Percentiles rank a stretch among this genome's conserved stretches.
phyloP scores from a whole-genome alignment of 441 rosid species.

The Manihot esculenta region DNA sequence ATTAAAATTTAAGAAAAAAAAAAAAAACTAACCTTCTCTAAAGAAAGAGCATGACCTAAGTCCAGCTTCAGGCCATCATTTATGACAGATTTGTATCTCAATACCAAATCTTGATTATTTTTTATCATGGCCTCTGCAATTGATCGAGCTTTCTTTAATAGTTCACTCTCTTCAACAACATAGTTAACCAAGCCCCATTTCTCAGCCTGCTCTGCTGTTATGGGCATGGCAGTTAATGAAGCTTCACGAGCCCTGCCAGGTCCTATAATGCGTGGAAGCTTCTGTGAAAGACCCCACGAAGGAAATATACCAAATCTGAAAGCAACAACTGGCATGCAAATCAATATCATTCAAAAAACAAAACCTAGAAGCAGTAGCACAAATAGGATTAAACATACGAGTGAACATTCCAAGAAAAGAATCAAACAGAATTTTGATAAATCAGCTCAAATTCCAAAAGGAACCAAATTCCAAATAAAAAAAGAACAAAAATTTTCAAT shows the following conservation, averaged over 20 bases:
- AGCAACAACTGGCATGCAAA: neutral
- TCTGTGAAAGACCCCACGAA: constrained; percentile 95
- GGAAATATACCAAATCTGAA: constrained; percentile 83
- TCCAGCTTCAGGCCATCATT: constrained; percentile 81
- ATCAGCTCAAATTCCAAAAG: too few relatives aligned
- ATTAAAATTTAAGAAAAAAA: neutral
- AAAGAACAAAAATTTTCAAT: neutral
- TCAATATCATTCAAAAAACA: neutral
- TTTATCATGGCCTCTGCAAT: constrained; percentile 65
- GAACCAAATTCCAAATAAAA: neutral
- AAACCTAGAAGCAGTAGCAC: neutral
- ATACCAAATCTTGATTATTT: constrained; percentile 72
- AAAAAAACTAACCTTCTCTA: constrained; percentile 60
- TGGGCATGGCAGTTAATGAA: constrained; percentile 59
- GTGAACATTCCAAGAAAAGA: too few relatives aligned
- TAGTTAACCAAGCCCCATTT: constrained; percentile 80
- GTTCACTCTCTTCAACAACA: constrained; percentile 65
- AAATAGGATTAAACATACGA: too few relatives aligned
- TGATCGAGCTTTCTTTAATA: constrained; percentile 58
- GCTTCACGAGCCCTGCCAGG: constrained; percentile 81
- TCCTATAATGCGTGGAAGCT: constrained; percentile 75
- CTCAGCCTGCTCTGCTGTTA: constrained; percentile 82
- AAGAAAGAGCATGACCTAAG: constrained; percentile 62
- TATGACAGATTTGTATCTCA: constrained; percentile 68
- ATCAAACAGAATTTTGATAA: too few relatives aligned